A percentile compares a stretch with the other conserved stretches of the same genome.
These are phyloP conservation scores for Solanum chacoense DNA, from an alignment of 305 asterid species.

Conservation along the genomic window DNA sequence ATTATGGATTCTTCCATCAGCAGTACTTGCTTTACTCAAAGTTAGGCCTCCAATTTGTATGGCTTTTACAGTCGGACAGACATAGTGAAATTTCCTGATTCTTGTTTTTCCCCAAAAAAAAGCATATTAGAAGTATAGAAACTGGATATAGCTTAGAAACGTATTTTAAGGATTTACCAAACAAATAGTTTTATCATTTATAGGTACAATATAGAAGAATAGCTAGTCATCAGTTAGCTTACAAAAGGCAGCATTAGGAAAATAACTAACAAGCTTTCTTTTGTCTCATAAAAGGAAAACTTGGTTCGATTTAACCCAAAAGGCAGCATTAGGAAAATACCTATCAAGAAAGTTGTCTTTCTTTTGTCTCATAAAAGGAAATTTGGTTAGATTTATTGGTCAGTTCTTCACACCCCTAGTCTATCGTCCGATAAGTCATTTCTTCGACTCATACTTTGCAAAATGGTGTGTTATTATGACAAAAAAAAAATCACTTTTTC, in stretches of 20 bases:
- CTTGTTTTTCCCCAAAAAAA: background rate
- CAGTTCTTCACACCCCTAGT: background rate
- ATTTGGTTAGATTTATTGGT: background rate
- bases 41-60: slow-evolving; percentile 68
- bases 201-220: background rate
- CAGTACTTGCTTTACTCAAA: slow-evolving; percentile 53
- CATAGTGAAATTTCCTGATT: slow-evolving; percentile 9
- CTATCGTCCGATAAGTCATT: background rate
- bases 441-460: background rate
- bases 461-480: background rate
- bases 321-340: background rate
- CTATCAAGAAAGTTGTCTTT: background rate
- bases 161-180: background rate
- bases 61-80: slow-evolving; percentile 37
- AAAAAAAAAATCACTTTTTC: background rate
- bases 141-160: background rate
- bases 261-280: background rate
- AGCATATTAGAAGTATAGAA: background rate
- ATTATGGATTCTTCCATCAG: slow-evolving; percentile 71
- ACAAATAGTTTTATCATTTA: background rate
- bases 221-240: background rate
- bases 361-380: background rate
- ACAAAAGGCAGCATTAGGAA: background rate
- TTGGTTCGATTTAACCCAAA: background rate
- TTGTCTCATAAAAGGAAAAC: background rate